A percentile compares a stretch with the other conserved stretches of the same genome.
Conservation (phyloP, 768 basidiomycete species). For the Thelephora ganbajun region DNA sequence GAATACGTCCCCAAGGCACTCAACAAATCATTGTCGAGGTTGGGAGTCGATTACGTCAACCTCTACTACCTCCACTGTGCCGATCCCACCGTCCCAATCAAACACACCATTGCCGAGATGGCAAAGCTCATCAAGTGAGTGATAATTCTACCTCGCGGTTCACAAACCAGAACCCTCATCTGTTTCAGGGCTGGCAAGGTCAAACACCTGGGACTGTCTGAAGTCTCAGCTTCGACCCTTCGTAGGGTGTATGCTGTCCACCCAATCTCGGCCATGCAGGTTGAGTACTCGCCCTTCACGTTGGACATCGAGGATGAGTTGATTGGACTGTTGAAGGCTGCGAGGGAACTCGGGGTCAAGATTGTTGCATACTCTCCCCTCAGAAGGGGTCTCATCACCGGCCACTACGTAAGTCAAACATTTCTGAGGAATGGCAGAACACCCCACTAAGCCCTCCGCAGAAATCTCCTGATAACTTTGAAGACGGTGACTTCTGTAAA, state of each 20-base stretch:
- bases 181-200: too few species aligned
- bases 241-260: constrained; percentile 25
- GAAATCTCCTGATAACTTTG: constrained; percentile 18
- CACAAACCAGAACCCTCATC: too few species aligned
- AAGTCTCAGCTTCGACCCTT: too few species aligned
- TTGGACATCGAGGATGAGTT: constrained; percentile 26
- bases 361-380: too few species aligned
- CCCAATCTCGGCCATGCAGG: constrained; percentile 29
- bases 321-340: constrained; percentile 24
- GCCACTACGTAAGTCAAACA: constrained; percentile 12
- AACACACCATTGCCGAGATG: too few species aligned
- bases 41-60: too few species aligned
- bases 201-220: constrained; percentile 18
- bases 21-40: too few species aligned
- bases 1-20: constrained; percentile 25
- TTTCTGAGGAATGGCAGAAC: neutral
- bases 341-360: too few species aligned
- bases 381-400: constrained; percentile 18
- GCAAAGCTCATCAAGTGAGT: too few species aligned
- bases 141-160: too few species aligned
- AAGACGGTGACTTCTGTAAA: constrained; percentile 15
- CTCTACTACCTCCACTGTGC: constrained; percentile 26
- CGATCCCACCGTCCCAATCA: too few species aligned
- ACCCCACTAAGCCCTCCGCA: too few species aligned
- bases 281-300: constrained; percentile 32